Evolutionary conservation across 1,139 yeast genomes (phyloP), one percentile per base, ranked within the genome.

Genomic region (Candida smagusa): DNA sequence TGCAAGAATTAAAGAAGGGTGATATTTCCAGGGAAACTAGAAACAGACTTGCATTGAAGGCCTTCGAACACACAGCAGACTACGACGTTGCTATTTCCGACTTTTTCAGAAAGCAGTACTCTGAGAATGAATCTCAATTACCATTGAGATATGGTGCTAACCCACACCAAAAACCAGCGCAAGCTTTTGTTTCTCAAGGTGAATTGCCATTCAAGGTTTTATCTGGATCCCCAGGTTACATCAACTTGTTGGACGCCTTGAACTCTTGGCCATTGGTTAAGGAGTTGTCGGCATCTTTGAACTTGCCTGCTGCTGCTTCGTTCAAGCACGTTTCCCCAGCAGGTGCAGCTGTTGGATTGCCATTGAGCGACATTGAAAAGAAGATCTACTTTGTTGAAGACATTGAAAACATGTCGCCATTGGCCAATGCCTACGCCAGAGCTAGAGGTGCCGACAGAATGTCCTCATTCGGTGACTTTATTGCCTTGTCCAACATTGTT

Each of bases 401-500:
- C 63, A 88, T 92, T 58, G 96, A 88, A 68, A 86, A 89, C 74
- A 74, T 92, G 61, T 87, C 97, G 24, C 97, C 97, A 43, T 76
- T 92, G 60, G 98, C 98, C 47, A 86, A 86, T 59, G 98, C 98
- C 43, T 92, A 92, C 58, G 98, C 98, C 31, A 85, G 98, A 69
- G 98, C 98, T 39, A 85, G 98, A 69, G 98, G 98, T 64, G 98
- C 98, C 50, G 98, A 92, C 71, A 84, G 98, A 77, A 92, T 92
- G 98, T 89, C 97, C 9, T 87, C 96, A 11, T 92, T 92, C 59
- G 98, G 98, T 61, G 98, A 92, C 69, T 92, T 90, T 77, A 92
- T 92, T 58, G 98, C 98, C 39, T 76, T 92, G 48, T 88, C 97
- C 44, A 90, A 90, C 74, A 87, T 86, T 66, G 98, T 92, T 49